Evolutionary conservation across 163 green algal species (phyloP).

Genomic region (Prototheca stagnorum): DNA sequence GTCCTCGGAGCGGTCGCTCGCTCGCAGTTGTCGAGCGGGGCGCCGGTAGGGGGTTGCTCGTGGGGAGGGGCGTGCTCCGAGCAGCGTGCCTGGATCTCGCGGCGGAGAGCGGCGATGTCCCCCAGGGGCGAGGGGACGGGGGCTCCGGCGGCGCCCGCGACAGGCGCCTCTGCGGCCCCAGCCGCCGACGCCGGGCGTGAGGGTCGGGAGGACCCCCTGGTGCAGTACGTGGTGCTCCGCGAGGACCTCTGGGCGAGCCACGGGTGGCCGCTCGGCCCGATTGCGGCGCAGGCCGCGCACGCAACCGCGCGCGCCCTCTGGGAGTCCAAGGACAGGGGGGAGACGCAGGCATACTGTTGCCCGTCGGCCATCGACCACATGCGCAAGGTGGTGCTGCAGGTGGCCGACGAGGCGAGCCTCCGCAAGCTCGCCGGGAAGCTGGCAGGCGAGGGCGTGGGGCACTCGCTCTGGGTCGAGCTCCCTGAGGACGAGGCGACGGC

Average conservation of each 20-base stretch:
- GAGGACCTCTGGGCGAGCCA: constrained; percentile 61
- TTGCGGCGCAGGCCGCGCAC: constrained; percentile 83
- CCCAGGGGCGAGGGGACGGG: too few species aligned
- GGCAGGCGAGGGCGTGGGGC: constrained; percentile 31
- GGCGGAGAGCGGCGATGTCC: too few species aligned
- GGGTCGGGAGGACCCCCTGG: constrained; percentile 31
- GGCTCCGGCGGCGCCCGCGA: too few species aligned
- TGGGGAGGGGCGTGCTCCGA: too few species aligned
- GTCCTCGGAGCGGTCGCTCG: too few species aligned
- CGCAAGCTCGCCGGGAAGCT: constrained; percentile 32
- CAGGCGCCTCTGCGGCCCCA: too few species aligned
- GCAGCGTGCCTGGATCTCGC: too few species aligned
- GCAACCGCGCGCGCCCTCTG: constrained; percentile 69
- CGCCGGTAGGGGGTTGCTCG: too few species aligned
- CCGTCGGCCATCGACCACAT: constrained; percentile 66
- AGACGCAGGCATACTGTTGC: constrained; percentile 49
- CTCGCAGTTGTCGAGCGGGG: too few species aligned
- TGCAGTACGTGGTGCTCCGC: constrained; percentile 86
- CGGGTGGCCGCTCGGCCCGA: constrained; percentile 72
- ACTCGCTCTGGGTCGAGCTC: constrained; percentile 94
- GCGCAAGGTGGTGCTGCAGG: constrained; percentile 87
- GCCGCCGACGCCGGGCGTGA: too few species aligned
- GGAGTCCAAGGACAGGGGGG: constrained; percentile 30
- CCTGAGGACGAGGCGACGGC: constrained; percentile 78
- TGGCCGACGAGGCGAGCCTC: constrained; percentile 62